Base-by-base conservation (phyloP, 495 filamentous ascomycete genomes). In the Hypoxylon intermedium region DNA sequence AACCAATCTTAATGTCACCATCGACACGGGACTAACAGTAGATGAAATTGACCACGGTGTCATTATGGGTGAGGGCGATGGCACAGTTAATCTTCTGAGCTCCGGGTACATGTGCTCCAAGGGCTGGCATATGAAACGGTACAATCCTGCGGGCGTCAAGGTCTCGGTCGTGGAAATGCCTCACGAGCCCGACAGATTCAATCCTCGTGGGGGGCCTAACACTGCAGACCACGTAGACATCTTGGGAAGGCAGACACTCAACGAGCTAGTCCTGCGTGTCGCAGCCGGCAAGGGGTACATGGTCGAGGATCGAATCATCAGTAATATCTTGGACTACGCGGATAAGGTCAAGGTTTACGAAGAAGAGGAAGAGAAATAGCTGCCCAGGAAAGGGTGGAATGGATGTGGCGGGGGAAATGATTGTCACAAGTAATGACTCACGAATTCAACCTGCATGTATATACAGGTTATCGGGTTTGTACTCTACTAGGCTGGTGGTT, bases 181-280 rank as follows among this genome's bases (percentile, higher is more conserved):
- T 2, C 95, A 98, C 69, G 92, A 98, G 70, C 94, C 94, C 0
- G 92, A 97, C 53, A 77, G 91, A 18, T 98, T 97, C 73, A 90
- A 86, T 56, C 91, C 95, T 0, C 78, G 94, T 9, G 94, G 94
- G 37, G 94, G 94, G 0, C 94, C 93, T 9, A 98, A 97, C 67
- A 98, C 94, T 30, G 92, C 91, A 1, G 94, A 98, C 74, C 94
- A 98, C 67, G 94, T 98, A 28, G 94, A 98, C 72, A 98, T 98
- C 51, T 78, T 98, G 13, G 94, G 94, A 9, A 79, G 94, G 3
- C 83, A 90, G 58, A 92, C 85, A 4, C 83, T 98, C 7, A 98
- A 97, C 65, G 95, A 98, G 71, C 76, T 96, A 16, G 89, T 98
- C 37, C 76, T 98, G 49, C 81, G 88, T 21, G 89, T 98, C 11